Percentiles rank a stretch among this genome's conserved stretches.
phyloP scores from a whole-genome alignment of 208 protist genomes.

The Leishmania turanica region DNA sequence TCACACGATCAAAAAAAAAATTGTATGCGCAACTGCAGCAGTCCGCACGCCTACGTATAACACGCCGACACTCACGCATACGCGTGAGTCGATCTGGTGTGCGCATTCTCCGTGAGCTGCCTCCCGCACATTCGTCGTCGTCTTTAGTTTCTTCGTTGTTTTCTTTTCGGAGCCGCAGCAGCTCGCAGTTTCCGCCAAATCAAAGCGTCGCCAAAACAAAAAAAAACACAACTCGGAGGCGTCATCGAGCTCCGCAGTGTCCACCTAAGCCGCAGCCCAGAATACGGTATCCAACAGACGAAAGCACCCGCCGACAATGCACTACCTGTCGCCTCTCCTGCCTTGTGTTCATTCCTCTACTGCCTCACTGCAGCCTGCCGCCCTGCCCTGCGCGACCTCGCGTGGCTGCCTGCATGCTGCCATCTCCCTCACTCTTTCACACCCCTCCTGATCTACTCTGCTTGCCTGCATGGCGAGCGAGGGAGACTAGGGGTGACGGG shows the following conservation, averaged over 20 bases:
- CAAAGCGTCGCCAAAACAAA: not conserved
- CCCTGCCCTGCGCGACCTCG: not conserved
- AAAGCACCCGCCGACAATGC: not conserved
- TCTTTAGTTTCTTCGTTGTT: not conserved
- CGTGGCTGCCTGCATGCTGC: not conserved
- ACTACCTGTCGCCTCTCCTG: not conserved
- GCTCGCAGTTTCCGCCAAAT: not conserved
- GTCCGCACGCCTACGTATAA: not conserved
- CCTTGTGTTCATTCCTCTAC: not conserved
- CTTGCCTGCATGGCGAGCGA: not conserved
- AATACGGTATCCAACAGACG: not conserved
- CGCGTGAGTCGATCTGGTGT: not conserved
- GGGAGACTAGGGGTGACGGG: not conserved
- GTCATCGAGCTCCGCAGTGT: not conserved
- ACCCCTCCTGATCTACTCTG: not conserved
- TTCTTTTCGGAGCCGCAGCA: not conserved
- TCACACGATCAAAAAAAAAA: not conserved
- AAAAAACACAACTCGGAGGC: not conserved
- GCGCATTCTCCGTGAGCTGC: not conserved
- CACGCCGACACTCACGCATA: not conserved
- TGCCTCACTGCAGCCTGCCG: not conserved
- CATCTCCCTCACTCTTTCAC: not conserved
- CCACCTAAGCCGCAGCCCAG: not conserved
- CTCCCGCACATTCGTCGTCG: not conserved
- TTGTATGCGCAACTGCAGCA: not conserved